These are phyloP conservation scores for Bauhinia variegata DNA, from an alignment of 306 rosid species.

Conservation along the genomic window DNA sequence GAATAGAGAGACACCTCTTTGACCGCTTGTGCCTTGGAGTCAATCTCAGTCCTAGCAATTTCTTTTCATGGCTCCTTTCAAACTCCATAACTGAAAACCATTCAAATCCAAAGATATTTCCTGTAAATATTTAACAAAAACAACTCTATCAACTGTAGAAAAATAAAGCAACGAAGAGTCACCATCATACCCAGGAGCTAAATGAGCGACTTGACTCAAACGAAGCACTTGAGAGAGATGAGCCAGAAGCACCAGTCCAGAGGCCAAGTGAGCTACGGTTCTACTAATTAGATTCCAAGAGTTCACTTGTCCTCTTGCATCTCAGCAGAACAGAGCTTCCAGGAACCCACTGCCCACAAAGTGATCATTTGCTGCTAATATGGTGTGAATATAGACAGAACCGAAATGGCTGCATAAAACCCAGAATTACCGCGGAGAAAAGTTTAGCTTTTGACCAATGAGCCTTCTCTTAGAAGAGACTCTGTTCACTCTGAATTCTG, in stretches of 20 bases:
- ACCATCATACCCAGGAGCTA: slow-evolving; percentile 49
- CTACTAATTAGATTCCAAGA: slow-evolving; percentile 44
- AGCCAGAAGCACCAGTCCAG: slow-evolving; percentile 28
- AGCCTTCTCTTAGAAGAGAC: slow-evolving; percentile 48
- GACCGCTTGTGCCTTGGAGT: slow-evolving; percentile 75
- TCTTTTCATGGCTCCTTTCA: slow-evolving; percentile 49
- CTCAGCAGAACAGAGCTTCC: slow-evolving; percentile 43
- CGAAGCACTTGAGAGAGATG: slow-evolving; percentile 41
- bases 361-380: slow-evolving; percentile 48
- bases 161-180: slow-evolving; percentile 32
- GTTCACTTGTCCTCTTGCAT: slow-evolving; percentile 39
- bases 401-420: slow-evolving; percentile 43
- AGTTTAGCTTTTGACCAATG: slow-evolving; percentile 55
- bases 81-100: slow-evolving; percentile 65
- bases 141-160: slow-evolving; percentile 18
- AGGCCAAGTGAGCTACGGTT: slow-evolving; percentile 37
- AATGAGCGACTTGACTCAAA: slow-evolving; percentile 34
- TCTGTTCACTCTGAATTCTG: slow-evolving; percentile 48
- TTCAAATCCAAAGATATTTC: slow-evolving; percentile 35
- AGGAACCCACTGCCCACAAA: slow-evolving; percentile 45
- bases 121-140: slow-evolving; percentile 29
- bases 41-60: slow-evolving; percentile 60
- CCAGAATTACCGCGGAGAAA: slow-evolving; percentile 44
- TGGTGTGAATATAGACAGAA: slow-evolving; percentile 41
- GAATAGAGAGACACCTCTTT: slow-evolving; percentile 58